These are phyloP conservation scores for Hepatocystis sp. DNA, from an alignment of 169 alveolate species.

Conservation along the genomic window DNA sequence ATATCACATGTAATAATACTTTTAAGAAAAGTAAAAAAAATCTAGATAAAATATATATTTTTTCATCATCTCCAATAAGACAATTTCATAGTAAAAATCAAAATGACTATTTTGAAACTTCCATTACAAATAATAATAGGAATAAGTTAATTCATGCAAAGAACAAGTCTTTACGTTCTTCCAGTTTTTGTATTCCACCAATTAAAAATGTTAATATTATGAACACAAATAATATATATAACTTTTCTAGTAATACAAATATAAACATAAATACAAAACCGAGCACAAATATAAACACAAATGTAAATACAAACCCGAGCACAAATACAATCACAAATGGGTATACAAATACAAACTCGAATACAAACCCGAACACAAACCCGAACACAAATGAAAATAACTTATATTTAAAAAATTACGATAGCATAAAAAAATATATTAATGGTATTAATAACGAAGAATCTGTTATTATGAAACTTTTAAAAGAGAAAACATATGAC, in stretches of 20 bases:
- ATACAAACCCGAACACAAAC: too few species aligned
- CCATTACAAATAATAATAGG: too few species aligned
- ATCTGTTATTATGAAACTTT: slow-evolving; percentile 57
- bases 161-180: too few species aligned
- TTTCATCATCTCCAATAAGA: too few species aligned
- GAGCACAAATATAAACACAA: neutral
- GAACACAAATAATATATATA: neutral
- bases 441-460: slow-evolving; percentile 63
- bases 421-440: slow-evolving; percentile 43
- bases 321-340: neutral
- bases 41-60: too few species aligned
- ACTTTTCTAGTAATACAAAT: neutral
- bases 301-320: neutral
- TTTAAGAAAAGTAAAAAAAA: too few species aligned
- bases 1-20: neutral
- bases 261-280: neutral
- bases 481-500: slow-evolving; percentile 72
- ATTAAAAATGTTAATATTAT: too few species aligned
- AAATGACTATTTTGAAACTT: too few species aligned
- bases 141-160: too few species aligned
- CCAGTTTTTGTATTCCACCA: too few species aligned
- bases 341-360: neutral
- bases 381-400: slow-evolving; percentile 9
- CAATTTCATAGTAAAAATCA: too few species aligned
- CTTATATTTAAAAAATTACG: slow-evolving; percentile 55